These are phyloP conservation scores for Saprolegnia parasitica DNA, from an alignment of 352 stramenopile species.

Conservation along the genomic window DNA sequence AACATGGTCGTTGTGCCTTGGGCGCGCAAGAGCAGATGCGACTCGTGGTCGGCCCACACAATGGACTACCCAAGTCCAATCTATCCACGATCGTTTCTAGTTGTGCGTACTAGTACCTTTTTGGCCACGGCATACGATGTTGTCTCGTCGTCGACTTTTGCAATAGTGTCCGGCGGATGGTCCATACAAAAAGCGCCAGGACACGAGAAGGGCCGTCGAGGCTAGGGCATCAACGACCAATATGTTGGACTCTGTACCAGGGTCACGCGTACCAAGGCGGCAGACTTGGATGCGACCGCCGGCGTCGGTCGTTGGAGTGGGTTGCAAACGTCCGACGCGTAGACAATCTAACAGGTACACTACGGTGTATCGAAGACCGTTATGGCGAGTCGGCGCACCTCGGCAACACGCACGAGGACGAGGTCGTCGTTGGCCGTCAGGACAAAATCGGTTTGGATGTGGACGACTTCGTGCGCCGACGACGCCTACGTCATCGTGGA, in stretches of 20 bases:
- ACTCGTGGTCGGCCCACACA: constrained; percentile 5
- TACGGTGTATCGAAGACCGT: too few relatives aligned
- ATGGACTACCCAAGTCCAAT: neutral
- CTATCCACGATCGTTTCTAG: too few relatives aligned
- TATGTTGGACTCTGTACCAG: too few relatives aligned
- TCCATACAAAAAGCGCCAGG: constrained; percentile 6
- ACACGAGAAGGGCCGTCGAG: neutral
- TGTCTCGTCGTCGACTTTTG: neutral
- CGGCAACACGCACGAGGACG: constrained; percentile 17
- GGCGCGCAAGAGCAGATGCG: neutral
- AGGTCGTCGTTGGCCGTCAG: neutral
- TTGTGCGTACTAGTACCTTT: neutral
- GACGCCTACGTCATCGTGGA: neutral
- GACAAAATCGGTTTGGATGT: constrained; percentile 24
- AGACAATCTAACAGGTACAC: too few relatives aligned
- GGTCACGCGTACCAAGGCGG: too few relatives aligned
- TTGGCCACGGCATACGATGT: neutral
- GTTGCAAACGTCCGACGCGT: neutral
- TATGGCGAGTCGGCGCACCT: neutral
- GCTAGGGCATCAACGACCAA: neutral
- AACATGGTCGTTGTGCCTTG: neutral
- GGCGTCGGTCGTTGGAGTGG: neutral
- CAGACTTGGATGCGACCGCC: neutral
- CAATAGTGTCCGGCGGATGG: neutral
- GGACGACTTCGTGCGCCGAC: constrained; percentile 1